Base-by-base conservation (phyloP, 2,329 filamentous ascomycete species). In the Fusarium nelsonii region DNA sequence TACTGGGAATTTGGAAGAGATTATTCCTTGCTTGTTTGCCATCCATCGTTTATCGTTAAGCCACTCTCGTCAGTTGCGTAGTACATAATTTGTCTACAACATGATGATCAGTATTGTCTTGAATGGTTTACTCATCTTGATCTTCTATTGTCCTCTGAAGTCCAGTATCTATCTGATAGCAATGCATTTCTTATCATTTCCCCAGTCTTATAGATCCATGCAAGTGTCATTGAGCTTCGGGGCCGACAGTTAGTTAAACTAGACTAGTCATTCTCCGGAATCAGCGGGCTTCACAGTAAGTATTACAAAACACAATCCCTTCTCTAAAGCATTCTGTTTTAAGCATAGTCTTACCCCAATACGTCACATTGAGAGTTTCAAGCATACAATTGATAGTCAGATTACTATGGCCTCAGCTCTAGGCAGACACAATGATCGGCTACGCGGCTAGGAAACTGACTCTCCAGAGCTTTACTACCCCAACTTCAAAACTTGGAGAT, bases 191-290 rank as follows among this genome's bases (percentile, higher is more conserved):
- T 63, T 63, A 63, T 63, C 50, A 23, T 49, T 14, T 40, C 9
- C 26, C 37, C 43, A 45, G 18, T 46, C 28, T 20, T 33, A 23
- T 28, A 40, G 18, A 11, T 39, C 43, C 39, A 48, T 43, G 4
- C 26, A 9, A 52, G 18, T 37, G 20, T 18, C 37, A 46, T 18
- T 23, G 20, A 10, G 26, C 20, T 43, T 63, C 49, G 49, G 60
- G 49, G 60, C 58, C 58, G 58, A 63, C 32, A 26, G 9, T 37
- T 20, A 26, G 9, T 44, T 26, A 26, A 23, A 18, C 30, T 20
- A 61, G 34, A 16, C 23, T 58, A 50, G 32, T 8, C 60, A 43
- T 43, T 28, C 32, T 37, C 60, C 60, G 49, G 60, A 43, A 57
- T 57, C 60, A 63, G 50, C 36, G 59, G 57, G 37, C 45, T 62